Conservation (phyloP, 768 basidiomycete species). For the Bullera alba region DNA sequence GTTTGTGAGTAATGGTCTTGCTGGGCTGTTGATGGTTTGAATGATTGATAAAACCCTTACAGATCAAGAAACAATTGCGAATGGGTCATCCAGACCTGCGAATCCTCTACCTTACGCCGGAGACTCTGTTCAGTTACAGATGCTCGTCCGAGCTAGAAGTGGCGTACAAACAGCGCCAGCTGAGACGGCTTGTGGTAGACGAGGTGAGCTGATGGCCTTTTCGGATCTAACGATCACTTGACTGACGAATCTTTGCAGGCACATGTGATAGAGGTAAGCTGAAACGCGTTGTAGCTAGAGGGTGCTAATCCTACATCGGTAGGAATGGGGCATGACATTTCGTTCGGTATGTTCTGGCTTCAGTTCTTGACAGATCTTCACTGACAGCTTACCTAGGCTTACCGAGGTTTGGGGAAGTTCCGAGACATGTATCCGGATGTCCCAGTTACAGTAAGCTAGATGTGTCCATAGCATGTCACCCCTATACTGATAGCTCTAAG, state of each 20-base stretch:
- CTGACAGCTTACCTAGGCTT: constrained; percentile 22
- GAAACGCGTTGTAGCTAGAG: neutral
- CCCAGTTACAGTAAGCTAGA: constrained; percentile 38
- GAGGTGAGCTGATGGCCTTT: constrained; percentile 28
- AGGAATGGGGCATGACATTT: constrained; percentile 45
- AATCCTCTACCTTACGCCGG: constrained; percentile 43
- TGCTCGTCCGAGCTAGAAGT: constrained; percentile 20
- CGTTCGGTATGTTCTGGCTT: constrained; percentile 18
- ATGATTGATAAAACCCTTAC: no score
- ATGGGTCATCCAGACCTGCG: constrained; percentile 40
- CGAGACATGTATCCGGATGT: constrained; percentile 35
- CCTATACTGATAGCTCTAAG: constrained; percentile 12
- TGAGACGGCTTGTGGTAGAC: constrained; percentile 44
- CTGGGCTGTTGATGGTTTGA: neutral
- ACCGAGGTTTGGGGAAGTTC: constrained; percentile 43
- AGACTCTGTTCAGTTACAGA: constrained; percentile 28
- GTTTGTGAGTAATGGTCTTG: constrained; percentile 4
- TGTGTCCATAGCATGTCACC: neutral
- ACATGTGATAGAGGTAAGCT: constrained; percentile 44
- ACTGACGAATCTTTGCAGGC: constrained; percentile 22
- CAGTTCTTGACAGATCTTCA: neutral
- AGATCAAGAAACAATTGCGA: constrained; percentile 37
- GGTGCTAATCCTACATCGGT: neutral
- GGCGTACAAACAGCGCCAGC: constrained; percentile 37
- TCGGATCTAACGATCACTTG: neutral